Base-by-base conservation (phyloP, 1,139 yeast genomes). In the Hyphopichia pseudoburtonii region DNA sequence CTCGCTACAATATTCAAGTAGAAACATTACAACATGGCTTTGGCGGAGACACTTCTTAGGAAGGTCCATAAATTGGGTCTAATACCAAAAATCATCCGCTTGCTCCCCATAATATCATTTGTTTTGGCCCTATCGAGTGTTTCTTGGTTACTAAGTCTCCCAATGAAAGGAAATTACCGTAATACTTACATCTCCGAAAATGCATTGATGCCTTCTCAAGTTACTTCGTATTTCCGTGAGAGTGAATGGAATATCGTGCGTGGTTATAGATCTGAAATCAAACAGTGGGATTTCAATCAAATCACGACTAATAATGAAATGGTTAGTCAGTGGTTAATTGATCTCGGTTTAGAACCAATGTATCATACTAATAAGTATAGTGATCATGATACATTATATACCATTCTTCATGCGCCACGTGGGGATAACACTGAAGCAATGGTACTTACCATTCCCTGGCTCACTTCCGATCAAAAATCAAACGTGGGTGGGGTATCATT, bases 391-490 rank as follows among this genome's bases (percentile, higher is more conserved):
- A 83, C 88, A 14, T 67, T 88, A 28, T 92, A 90, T 56, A 96
- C 89, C 1, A 78, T 90, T 12, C 73, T 87, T 63, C 96, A 88
- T 55, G 95, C 96, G 0, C 95, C 97, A 2, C 68, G 96, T 46
- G 97, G 97, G 17, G 97, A 92, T 52, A 95, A 92, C 44, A 89
- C 97, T 1, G 98, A 94, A 57, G 89, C 97, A 0, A 85, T 94
- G 80, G 95, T 90, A 3, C 60, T 94, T 32, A 86, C 84, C 8
- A 89, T 94, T 5, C 97, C 98, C 0, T 92, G 96, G 94, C 60
- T 54, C 34, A 76, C 79, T 5, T 57, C 72, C 1, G 86, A 82
- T 45, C 63, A 72, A 22, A 80, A 78, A 46, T 58, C 50, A 76
- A 74, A 2, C 62, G 66, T 33, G 64, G 96, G 96, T 22, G 98